Base-by-base conservation (phyloP, 1,284 basidiomycete genomes). In the Ustilago loliicola region DNA sequence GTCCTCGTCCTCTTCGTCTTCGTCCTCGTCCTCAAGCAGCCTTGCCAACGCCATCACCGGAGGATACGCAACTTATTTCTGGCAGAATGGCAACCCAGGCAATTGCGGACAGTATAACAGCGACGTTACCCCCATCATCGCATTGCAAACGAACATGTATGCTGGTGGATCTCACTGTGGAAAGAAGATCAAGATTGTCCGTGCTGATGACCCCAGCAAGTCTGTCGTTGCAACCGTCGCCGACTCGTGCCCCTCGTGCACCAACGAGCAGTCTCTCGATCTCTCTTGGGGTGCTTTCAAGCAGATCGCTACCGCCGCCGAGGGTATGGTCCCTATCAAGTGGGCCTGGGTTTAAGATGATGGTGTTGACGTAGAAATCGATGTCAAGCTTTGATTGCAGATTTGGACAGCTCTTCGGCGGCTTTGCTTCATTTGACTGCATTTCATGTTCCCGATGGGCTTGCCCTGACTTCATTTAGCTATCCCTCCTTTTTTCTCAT, bases 211-310 rank as follows among this genome's bases (percentile, higher is more conserved):
- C 61, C 57, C 78, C 30, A 78, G 86, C 62, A 91, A 91, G 87
- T 86, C 86, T 21, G 90, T 93, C 71, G 88, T 87, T 2, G 94
- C 91, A 66, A 80, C 69, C 27, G 78, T 81, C 34, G 69, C 72
- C 48, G 81, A 83, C 51, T 66, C 65, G 51, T 83, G 81, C 65
- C 81, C 81, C 30, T 62, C 71, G n/a, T 98, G 95, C 88, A 38
- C 80, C 0, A 77, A 80, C 71, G 59, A 61, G 38, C 88, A 92
- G 85, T 92, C 91, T 23, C 91, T 98, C 82, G 95, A 98, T 86
- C 90, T 97, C 67, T 94, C 93, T 15, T 75, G 85, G n/a, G 91
- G 83, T 57, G 91, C 93, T 29, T 97, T 97, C 90, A 65, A 88
- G 51, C 79, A 85, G 19, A 90, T 96, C 64, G 91, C 90, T 38